phyloP scores from a whole-genome alignment of 2,329 filamentous ascomycete genomes.

The Epichloe sylvatica region DNA sequence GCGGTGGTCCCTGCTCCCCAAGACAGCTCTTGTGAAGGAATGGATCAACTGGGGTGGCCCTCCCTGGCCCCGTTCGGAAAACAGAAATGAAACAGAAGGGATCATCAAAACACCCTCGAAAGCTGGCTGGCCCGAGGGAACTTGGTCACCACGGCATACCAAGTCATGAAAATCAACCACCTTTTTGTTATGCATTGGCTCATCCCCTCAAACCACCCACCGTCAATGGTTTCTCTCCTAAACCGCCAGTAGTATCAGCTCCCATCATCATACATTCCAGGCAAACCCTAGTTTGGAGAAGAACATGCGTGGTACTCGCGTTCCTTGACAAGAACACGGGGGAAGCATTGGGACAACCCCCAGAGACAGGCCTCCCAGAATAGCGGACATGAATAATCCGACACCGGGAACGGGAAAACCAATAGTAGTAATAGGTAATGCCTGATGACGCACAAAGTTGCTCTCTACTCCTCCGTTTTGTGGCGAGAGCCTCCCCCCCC shows the following conservation, averaged over 20 bases:
- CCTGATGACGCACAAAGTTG: constrained; percentile 1
- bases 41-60: too few relatives aligned
- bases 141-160: neutral
- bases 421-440: constrained; percentile 4
- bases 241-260: neutral
- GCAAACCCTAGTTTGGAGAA: neutral
- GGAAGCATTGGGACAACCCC: neutral
- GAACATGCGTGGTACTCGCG: neutral
- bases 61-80: too few relatives aligned
- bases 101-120: neutral
- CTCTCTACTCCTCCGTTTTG: constrained; percentile 13
- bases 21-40: too few relatives aligned
- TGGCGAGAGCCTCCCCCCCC: constrained; percentile 14
- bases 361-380: neutral
- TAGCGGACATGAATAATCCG: neutral
- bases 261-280: neutral
- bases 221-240: neutral
- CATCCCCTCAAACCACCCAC: constrained; percentile 2
- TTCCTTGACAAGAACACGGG: neutral
- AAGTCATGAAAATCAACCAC: constrained; percentile 7
- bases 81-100: too few relatives aligned
- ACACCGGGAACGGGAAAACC: neutral
- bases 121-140: neutral
- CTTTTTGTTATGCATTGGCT: neutral
- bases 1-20: neutral